phyloP scores from a whole-genome alignment of 169 alveolate species.

The Plasmodium blacklocki region DNA sequence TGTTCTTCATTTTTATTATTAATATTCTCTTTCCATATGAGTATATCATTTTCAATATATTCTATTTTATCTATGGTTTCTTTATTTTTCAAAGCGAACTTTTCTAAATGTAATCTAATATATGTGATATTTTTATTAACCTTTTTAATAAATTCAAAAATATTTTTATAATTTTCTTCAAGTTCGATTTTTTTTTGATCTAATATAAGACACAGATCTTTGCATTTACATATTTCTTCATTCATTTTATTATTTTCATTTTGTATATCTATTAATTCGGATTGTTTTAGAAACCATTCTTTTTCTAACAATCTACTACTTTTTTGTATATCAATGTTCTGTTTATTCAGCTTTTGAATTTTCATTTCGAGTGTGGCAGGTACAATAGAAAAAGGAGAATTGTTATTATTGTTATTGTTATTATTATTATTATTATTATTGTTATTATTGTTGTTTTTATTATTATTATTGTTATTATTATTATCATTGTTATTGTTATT shows the following conservation, averaged over 20 bases:
- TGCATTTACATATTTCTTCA: slow-evolving; percentile 47
- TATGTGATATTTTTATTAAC: slow-evolving; percentile 51
- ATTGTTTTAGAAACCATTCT: slow-evolving; percentile 69
- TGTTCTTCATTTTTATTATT: slow-evolving; percentile 30
- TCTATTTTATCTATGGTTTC: slow-evolving; percentile 42
- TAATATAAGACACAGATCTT: slow-evolving; percentile 44
- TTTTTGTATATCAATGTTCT: slow-evolving; percentile 29
- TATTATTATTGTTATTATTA: background rate
- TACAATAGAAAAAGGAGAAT: background rate
- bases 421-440: background rate
- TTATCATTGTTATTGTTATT: slow-evolving; percentile 14
- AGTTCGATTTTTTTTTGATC: slow-evolving; percentile 70
- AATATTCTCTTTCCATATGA: slow-evolving; percentile 54
- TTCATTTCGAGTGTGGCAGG: slow-evolving; percentile 51
- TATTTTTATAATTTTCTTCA: slow-evolving; percentile 38
- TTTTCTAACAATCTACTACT: slow-evolving; percentile 57
- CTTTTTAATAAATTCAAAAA: slow-evolving; percentile 22
- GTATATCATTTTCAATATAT: slow-evolving; percentile 33
- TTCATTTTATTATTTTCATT: slow-evolving; percentile 63
- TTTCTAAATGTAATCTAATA: slow-evolving; percentile 67
- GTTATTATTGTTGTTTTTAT: no score
- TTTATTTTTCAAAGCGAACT: slow-evolving; percentile 44
- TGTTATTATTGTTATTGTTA: background rate
- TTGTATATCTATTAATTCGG: slow-evolving; percentile 68
- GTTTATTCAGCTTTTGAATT: slow-evolving; percentile 59